Base-by-base conservation (phyloP, 176 grass and related monocot species). In the Phyllostachys edulis region DNA sequence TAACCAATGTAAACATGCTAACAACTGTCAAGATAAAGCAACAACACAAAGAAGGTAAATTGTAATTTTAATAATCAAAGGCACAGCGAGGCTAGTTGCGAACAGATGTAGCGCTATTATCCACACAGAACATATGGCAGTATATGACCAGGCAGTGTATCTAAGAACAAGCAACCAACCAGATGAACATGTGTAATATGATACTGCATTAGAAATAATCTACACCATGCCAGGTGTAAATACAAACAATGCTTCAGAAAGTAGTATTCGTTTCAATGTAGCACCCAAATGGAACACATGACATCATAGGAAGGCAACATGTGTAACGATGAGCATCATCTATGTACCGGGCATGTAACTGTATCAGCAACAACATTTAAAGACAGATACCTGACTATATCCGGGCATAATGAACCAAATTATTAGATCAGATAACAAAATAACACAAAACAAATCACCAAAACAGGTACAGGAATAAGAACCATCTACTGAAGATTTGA, bases 241-340 rank as follows among this genome's bases (percentile, higher is more conserved):
- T 34, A 21, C 29, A 73, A 47, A 6, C 14, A 15, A 39, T 18
- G 29, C 1, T 26, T 6, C 16, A 54, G 5, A 84, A 21, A 18
- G 21, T 62, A 38, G 0, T 32, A 1, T n/a, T 21, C 7, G 16
- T 24, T 76, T 21, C 0, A 8, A 73, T 86, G 67, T 82, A 50
- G 46, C 40, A 16, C 83, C 65, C 78, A 90, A 82, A 90, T 90
- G 88, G 83, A 90, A 90, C 88, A 86, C 78, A 66, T 89, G 69
- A 89, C 12, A 89, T 76, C 87, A 89, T 75, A 40, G 0, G 2
- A 62, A 24, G 69, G 76, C 70, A 63, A 16, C 69, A 85, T 38
- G 70, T 42, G 72, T 85, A 89, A 85, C 76, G 29, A 80, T 85
- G 76, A 75, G 76, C 7, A 55, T 17, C 50, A 75, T 69, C 3